These are phyloP conservation scores for Camellia japonica DNA, from an alignment of 148 eudicot genomes.

Conservation along the genomic window DNA sequence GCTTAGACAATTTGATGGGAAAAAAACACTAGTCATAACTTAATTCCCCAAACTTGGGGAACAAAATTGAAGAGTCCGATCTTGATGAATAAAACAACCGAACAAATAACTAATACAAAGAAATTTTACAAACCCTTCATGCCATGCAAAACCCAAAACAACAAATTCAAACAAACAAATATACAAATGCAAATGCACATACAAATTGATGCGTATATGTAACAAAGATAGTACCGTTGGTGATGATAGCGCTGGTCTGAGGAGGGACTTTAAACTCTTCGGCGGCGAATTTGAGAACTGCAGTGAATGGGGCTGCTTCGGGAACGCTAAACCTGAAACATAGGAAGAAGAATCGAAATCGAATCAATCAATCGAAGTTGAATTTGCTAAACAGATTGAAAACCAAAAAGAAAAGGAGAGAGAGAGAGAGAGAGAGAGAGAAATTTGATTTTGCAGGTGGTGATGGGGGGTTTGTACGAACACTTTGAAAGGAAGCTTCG, in stretches of 20 bases:
- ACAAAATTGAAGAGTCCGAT: neutral
- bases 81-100: neutral
- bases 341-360: neutral
- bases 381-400: neutral
- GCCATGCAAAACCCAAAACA: neutral
- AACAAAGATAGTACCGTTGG: slow-evolving; percentile 49
- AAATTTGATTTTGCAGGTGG: neutral
- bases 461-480: slow-evolving; percentile 19
- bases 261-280: slow-evolving; percentile 99
- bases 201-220: too few relatives aligned
- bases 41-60: neutral
- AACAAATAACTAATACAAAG: neutral
- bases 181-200: too few relatives aligned
- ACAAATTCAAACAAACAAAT: too few relatives aligned
- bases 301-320: slow-evolving; percentile 95
- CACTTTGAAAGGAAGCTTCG: slow-evolving; percentile 97
- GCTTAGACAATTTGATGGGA: neutral
- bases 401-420: neutral
- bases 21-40: neutral
- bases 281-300: slow-evolving; percentile 93
- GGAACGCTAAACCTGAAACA: slow-evolving; percentile 78
- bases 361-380: neutral
- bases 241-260: slow-evolving; percentile 96
- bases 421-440: too few relatives aligned
- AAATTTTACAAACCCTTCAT: neutral